Base-by-base conservation (phyloP, 1,284 basidiomycete genomes). In the Papiliotrema laurentii region DNA sequence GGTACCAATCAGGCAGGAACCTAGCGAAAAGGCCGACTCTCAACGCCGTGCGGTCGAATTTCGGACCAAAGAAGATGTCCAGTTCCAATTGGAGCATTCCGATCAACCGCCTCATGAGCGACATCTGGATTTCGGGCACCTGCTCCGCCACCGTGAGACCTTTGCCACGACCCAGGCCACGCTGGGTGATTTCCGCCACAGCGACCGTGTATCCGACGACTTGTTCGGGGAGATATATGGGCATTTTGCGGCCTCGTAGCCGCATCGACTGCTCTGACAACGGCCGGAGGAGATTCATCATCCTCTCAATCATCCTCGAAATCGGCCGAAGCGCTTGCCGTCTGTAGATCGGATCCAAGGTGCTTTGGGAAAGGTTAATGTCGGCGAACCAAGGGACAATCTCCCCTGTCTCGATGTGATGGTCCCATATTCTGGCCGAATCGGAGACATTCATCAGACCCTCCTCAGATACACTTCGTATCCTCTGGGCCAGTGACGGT, bases 151-250 rank as follows among this genome's bases (percentile, higher is more conserved):
- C 77, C 13, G 78, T 81, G 16, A 76, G 4, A 68, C 45, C 53
- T 5, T 26, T 39, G 6, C n/a, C 39, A 21, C 45, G 37, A 4
- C 49, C 28, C 7, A 79, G 72, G 1, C 89, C 90, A 27, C 92
- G 80, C 47, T 85, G 81, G 0, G 86, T 81, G 21, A 88, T 81
- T 72, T 97, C 93, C 47, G 89, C 80, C n/a, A 82, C 78, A 2
- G 84, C 77, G 39, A 97, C 80, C 0, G 90, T 92, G 68, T 93
- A 96, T 1, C 84, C 88, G n/a, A 94, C 77, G 28, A 96, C 75
- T 56, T 94, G 89, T 60, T 93, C 87, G 0, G 92, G 89, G 2
- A 97, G 76, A 63, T 93, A 93, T 52, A 91, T 81, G 47, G 66
- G 64, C 19, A 62, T 60, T 40, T 72, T 71, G 43, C 59, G 63